Evolutionary conservation across 2,329 filamentous ascomycete genomes (phyloP), one percentile per base, ranked within the genome.

Genomic region (Monilinia laxa): DNA sequence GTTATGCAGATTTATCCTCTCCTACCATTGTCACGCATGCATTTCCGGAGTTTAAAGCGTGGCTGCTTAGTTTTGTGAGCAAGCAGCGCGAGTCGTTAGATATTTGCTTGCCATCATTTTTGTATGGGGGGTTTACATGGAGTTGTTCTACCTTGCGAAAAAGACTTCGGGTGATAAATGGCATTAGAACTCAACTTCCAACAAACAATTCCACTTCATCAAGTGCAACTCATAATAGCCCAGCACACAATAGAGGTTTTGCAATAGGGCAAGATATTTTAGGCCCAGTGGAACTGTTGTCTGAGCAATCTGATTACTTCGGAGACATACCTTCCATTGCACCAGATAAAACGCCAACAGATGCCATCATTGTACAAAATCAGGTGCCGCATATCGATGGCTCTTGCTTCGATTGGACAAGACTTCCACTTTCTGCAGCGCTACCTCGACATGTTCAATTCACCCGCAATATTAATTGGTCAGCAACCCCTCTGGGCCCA

Each of bases 391-490:
- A 69, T 54, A 62, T 68, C 12, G 71, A 72, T 25, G 66, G 58
- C n/a, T 66, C 71, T n/a, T 74, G 68, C 42, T 94, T 93, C 74
- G 92, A 96, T 77, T 95, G 92, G 92, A 95, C 91, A 4, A 84
- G 87, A 64, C 81, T 94, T 59, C 85, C 89, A 1, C 62, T 89
- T 16, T 85, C 85, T 5, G 80, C 87, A 18, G 83, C 82, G 35
- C 81, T 93, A 52, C 88, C 90, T 1, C 79, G 82, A 11, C 91
- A 95, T 74, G 89, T 94, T 57, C 85, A 83, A 64, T 91, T 94
- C 71, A 88, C 89, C 23, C 85, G 90, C 49, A 87, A 85, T 51
- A 77, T 89, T 47, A 88, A 93, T 75, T 96, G 91, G 92, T 84
- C 84, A 2, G 80, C 84, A 0, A 95, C 91, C 1, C 80, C 87